phyloP scores from a whole-genome alignment of 2,329 filamentous ascomycete genomes.

The Venturia oleaginea region DNA sequence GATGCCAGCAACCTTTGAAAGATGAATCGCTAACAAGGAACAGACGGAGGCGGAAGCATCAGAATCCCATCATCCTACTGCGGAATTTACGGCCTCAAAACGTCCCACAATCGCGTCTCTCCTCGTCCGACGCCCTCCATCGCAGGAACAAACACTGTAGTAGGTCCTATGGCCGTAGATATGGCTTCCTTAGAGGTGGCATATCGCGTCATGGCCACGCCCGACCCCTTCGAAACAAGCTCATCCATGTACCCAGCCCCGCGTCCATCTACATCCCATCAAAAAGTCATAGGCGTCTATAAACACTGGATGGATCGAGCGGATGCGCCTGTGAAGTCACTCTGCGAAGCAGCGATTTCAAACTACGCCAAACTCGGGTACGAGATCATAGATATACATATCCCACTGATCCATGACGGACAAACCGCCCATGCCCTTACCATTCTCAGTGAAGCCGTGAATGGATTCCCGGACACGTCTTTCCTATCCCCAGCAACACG shows the following conservation, averaged over 20 bases:
- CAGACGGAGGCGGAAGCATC: constrained; percentile 65
- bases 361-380: constrained; percentile 45
- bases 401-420: constrained; percentile 60
- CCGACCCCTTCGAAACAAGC: constrained; percentile 53
- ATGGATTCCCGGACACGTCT: constrained; percentile 34
- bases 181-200: constrained; percentile 70
- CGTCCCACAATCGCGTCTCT: constrained; percentile 62
- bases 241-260: constrained; percentile 55
- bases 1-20: constrained; percentile 46
- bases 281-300: constrained; percentile 61
- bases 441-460: constrained; percentile 61
- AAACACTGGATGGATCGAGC: constrained; percentile 61
- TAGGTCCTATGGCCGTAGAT: constrained; percentile 66
- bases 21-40: constrained; percentile 9
- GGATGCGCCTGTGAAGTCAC: constrained; percentile 51
- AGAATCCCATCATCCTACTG: constrained; percentile 68
- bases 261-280: constrained; percentile 33
- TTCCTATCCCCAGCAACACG: constrained; percentile 59
- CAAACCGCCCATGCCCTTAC: constrained; percentile 70
- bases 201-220: constrained; percentile 71
- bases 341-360: constrained; percentile 54
- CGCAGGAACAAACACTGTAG: constrained; percentile 54
- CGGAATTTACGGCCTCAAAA: constrained; percentile 73
- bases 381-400: constrained; percentile 48
- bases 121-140: constrained; percentile 49